phyloP scores from a whole-genome alignment of 768 basidiomycete genomes.

The Nidularia sp. region DNA sequence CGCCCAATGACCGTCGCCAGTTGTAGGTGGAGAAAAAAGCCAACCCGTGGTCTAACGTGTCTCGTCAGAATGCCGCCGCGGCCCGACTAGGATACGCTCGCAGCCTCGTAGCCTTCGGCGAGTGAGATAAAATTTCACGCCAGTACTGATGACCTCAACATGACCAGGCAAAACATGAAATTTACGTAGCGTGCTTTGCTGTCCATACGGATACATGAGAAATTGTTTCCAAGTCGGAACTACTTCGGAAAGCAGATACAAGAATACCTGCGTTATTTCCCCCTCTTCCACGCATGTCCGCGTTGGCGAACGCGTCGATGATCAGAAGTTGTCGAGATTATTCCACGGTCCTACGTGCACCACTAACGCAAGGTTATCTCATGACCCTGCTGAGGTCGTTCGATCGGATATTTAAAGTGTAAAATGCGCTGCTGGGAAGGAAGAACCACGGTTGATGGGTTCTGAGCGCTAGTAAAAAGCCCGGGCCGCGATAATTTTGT shows the following conservation, averaged over 20 bases:
- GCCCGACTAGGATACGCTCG: too few relatives aligned
- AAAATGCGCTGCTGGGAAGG: neutral
- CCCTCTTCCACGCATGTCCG: neutral
- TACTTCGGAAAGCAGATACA: neutral
- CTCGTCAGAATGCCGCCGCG: too few relatives aligned
- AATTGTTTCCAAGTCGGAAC: neutral
- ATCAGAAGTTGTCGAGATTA: neutral
- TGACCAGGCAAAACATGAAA: neutral
- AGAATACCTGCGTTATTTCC: neutral
- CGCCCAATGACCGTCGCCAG: too few relatives aligned
- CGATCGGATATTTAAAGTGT: neutral
- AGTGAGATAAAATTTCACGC: too few relatives aligned
- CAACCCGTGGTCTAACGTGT: too few relatives aligned
- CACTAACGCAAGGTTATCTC: neutral
- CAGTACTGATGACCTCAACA: neutral
- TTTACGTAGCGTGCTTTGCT: neutral
- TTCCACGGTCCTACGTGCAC: neutral
- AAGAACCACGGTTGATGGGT: neutral
- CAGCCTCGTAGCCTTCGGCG: too few relatives aligned
- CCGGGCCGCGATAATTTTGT: neutral
- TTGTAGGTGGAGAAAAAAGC: too few relatives aligned
- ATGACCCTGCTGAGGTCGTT: neutral
- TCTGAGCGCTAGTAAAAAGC: neutral
- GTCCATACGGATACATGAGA: constrained; percentile 2
- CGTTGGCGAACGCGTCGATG: neutral